Percentiles rank a stretch among this genome's conserved stretches.
Evolutionary conservation across 2,329 filamentous ascomycete genomes (phyloP).

Genomic region (Fusarium sublunatum): DNA sequence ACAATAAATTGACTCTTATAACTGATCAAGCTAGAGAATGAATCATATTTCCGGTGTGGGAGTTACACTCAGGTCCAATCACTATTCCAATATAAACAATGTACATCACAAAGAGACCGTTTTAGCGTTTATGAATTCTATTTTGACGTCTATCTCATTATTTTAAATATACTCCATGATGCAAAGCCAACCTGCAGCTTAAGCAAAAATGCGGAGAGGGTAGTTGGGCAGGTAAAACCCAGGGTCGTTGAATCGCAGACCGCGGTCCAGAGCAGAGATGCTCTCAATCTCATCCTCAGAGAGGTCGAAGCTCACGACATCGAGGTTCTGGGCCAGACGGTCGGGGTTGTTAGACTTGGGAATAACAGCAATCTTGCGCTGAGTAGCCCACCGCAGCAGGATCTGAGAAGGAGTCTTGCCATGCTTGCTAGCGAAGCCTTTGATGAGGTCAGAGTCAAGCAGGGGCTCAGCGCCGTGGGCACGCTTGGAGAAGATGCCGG

Average conservation of each 20-base stretch:
- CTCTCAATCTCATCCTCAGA: slow-evolving; percentile 64
- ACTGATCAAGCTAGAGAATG: too few species aligned
- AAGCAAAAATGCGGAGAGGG: slow-evolving; percentile 64
- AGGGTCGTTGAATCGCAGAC: slow-evolving; percentile 69
- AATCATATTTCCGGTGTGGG: too few species aligned
- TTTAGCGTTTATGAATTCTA: not conserved
- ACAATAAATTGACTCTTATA: too few species aligned
- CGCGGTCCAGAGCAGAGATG: slow-evolving; percentile 65
- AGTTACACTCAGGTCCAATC: too few species aligned
- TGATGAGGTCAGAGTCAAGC: slow-evolving; percentile 55
- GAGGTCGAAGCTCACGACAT: slow-evolving; percentile 66
- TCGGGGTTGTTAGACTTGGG: slow-evolving; percentile 69
- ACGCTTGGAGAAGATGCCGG: slow-evolving; percentile 44
- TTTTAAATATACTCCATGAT: not conserved
- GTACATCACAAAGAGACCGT: too few species aligned
- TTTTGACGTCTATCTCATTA: slow-evolving; percentile 11
- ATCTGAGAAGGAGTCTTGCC: slow-evolving; percentile 72
- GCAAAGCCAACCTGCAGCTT: slow-evolving; percentile 6
- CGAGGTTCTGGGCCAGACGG: slow-evolving; percentile 65
- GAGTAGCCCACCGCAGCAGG: slow-evolving; percentile 74
- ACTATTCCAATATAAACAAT: too few species aligned
- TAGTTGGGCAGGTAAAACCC: slow-evolving; percentile 52
- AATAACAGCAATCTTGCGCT: slow-evolving; percentile 71
- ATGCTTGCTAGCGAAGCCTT: slow-evolving; percentile 63
- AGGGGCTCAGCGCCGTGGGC: slow-evolving; percentile 45